Evolutionary conservation across 352 stramenopile genomes (phyloP).

Genomic region (Elongisporangium anandrum): DNA sequence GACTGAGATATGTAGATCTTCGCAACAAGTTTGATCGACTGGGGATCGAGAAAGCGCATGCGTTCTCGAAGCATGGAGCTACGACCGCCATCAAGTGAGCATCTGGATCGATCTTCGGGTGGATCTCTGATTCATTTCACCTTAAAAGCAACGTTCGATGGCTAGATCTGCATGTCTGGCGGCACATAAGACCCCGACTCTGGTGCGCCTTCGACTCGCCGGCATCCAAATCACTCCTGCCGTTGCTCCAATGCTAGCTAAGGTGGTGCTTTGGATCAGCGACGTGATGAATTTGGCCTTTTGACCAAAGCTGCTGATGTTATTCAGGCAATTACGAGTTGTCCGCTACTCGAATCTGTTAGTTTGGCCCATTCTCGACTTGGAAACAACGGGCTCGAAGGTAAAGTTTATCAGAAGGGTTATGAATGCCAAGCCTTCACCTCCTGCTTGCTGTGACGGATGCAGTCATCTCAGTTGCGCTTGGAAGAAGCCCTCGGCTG

Average conservation of each 20-base stretch:
- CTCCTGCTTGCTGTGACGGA: not conserved
- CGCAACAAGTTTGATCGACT: conserved; percentile 61
- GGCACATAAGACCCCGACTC: conserved; percentile 19
- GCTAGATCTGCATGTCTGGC: conserved; percentile 21
- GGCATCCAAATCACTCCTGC: conserved; percentile 21
- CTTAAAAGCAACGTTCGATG: conserved; percentile 1
- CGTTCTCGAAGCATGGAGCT: conserved; percentile 31
- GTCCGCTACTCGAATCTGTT: conserved; percentile 19
- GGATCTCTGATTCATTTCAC: not conserved
- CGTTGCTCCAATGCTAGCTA: conserved; percentile 18
- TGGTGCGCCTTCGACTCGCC: conserved; percentile 31
- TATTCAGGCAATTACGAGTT: conserved; percentile 25
- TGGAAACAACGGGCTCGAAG: conserved; percentile 19
- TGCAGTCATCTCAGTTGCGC: conserved; percentile 26
- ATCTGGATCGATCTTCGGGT: not conserved
- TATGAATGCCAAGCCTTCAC: not conserved
- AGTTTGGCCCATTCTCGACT: conserved; percentile 15
- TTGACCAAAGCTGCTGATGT: not conserved
- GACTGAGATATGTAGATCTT: conserved; percentile 25
- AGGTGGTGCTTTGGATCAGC: conserved; percentile 9
- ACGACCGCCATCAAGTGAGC: conserved; percentile 26
- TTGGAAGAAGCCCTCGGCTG: conserved; percentile 35
- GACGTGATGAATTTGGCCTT: not conserved
- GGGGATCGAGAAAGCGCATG: conserved; percentile 34
- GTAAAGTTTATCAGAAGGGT: conserved; percentile 1